Conservation (phyloP, 2,329 filamentous ascomycete genomes). For the Hypoxylon sp. region DNA sequence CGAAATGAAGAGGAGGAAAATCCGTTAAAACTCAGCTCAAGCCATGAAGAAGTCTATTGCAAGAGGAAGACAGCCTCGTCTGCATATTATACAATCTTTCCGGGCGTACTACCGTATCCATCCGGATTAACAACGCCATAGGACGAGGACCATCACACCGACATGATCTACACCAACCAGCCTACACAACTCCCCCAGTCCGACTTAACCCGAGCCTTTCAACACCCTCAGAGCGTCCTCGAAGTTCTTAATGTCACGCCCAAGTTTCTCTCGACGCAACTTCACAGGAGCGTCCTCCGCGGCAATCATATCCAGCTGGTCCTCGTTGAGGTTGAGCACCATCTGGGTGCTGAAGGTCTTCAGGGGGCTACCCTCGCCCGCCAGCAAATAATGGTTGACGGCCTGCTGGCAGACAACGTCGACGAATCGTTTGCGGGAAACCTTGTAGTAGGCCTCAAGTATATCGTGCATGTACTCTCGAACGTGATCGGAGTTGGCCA, state of each 20-base stretch:
- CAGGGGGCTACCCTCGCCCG: conserved; percentile 63
- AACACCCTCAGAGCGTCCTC: conserved; percentile 53
- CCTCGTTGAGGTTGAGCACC: conserved; percentile 61
- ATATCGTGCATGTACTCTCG: conserved; percentile 71
- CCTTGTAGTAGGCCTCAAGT: conserved; percentile 72
- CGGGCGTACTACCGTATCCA: background rate
- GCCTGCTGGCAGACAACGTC: conserved; percentile 73
- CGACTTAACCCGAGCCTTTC: conserved; percentile 44
- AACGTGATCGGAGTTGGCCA: conserved; percentile 53
- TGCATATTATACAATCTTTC: background rate
- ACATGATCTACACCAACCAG: conserved; percentile 1
- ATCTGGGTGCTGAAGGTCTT: conserved; percentile 65
- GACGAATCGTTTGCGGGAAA: conserved; percentile 71
- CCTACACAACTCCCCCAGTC: background rate
- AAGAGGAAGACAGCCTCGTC: background rate
- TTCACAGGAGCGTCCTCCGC: conserved; percentile 65
- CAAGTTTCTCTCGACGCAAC: conserved; percentile 59
- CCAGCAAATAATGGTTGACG: conserved; percentile 66
- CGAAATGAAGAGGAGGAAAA: no score
- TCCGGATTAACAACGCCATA: background rate
- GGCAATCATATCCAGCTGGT: conserved; percentile 68
- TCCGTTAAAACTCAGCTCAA: no score
- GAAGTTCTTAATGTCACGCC: conserved; percentile 61
- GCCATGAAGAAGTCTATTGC: background rate
- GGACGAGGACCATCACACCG: background rate